phyloP scores from a whole-genome alignment of 2,329 filamentous ascomycete genomes.

The Ophidiomyces ophidiicola region DNA sequence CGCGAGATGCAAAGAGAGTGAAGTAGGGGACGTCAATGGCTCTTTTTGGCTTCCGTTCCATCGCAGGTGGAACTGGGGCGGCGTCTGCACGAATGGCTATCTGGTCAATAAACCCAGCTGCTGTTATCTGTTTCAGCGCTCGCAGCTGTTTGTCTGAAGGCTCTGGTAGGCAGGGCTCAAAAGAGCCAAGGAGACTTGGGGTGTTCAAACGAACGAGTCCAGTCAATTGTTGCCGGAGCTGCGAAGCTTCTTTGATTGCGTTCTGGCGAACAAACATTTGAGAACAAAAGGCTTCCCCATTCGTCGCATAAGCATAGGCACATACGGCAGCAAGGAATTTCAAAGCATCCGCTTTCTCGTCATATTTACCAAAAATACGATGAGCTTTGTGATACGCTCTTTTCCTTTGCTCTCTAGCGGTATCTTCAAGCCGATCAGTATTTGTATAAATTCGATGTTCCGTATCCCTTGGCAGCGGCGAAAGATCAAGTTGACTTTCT shows the following conservation, averaged over 20 bases:
- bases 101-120: conserved; percentile 87
- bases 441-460: conserved; percentile 42
- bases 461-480: conserved; percentile 35
- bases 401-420: conserved; percentile 52
- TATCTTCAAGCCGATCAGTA: conserved; percentile 59
- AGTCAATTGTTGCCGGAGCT: conserved; percentile 71
- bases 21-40: conserved; percentile 88
- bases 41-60: conserved; percentile 58
- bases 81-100: conserved; percentile 84
- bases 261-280: conserved; percentile 79
- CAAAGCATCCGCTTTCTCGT: conserved; percentile 74
- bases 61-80: conserved; percentile 58
- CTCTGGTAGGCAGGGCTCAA: conserved; percentile 43
- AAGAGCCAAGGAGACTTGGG: conserved; percentile 34
- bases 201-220: conserved; percentile 67
- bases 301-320: conserved; percentile 63
- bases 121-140: conserved; percentile 79
- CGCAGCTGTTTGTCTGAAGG: conserved; percentile 57
- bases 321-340: conserved; percentile 82
- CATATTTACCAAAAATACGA: conserved; percentile 64
- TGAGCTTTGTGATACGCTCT: conserved; percentile 60
- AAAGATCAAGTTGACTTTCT: conserved; percentile 61
- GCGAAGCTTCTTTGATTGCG: conserved; percentile 71
- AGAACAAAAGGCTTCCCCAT: conserved; percentile 60
- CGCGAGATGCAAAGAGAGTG: conserved; percentile 60